Percentiles rank a stretch among this genome's conserved stretches.
These are phyloP conservation scores for Zygotorulaspora sp. DNA, from an alignment of 805 yeast genomes.

Conservation along the genomic window DNA sequence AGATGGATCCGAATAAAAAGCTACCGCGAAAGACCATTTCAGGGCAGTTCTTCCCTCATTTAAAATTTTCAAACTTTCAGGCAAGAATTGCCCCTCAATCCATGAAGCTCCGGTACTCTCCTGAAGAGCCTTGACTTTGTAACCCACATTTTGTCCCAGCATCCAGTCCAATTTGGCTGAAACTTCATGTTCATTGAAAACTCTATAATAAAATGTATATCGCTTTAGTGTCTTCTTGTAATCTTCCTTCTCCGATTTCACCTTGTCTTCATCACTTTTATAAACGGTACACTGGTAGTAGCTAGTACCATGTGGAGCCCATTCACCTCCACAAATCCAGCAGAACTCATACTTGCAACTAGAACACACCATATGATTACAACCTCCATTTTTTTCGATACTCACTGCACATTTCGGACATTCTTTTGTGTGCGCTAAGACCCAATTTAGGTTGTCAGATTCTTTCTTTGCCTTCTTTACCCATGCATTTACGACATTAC, in stretches of 20 bases:
- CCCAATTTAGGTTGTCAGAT: constrained; percentile 85
- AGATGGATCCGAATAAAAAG: constrained; percentile 54
- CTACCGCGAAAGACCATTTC: constrained; percentile 88
- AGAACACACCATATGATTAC: constrained; percentile 91
- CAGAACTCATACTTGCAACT: constrained; percentile 79
- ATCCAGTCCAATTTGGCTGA: constrained; percentile 69
- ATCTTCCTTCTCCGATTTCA: constrained; percentile 27
- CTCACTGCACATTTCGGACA: constrained; percentile 79
- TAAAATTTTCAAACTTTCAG: constrained; percentile 63
- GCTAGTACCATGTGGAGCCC: constrained; percentile 64
- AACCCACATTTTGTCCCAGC: constrained; percentile 58
- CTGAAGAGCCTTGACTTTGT: constrained; percentile 61
- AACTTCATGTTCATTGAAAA: constrained; percentile 69
- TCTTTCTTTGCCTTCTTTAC: constrained; percentile 75
- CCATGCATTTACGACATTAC: constrained; percentile 68
- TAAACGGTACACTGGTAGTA: constrained; percentile 66
- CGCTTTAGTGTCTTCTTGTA: constrained; percentile 44
- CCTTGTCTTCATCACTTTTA: constrained; percentile 39
- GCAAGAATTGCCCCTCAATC: constrained; percentile 82
- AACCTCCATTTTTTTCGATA: constrained; percentile 93
- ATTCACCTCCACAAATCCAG: constrained; percentile 82
- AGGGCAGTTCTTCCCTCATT: constrained; percentile 67
- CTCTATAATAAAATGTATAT: constrained; percentile 69
- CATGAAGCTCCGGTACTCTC: constrained; percentile 63
- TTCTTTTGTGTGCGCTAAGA: constrained; percentile 72